A percentile compares a stretch with the other conserved stretches of the same genome.
Evolutionary conservation across 2,329 filamentous ascomycete species (phyloP).

Genomic region (Thielaviopsis punctulata): DNA sequence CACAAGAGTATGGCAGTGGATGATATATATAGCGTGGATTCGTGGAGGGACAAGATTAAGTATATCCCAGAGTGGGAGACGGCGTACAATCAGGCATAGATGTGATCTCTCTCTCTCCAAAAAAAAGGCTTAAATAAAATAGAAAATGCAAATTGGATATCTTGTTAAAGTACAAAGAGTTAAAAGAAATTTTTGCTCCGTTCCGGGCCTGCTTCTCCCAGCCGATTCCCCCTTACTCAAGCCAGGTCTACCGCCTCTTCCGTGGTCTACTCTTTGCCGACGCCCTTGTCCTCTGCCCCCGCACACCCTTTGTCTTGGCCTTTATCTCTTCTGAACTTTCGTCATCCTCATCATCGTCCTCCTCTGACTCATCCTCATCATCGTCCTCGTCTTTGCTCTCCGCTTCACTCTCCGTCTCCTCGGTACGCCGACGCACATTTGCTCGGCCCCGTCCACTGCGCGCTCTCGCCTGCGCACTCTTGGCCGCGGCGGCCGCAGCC

Average conservation of each 20-base stretch:
- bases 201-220: slow-evolving; percentile 2
- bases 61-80: slow-evolving; percentile 29
- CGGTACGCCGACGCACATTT: not conserved
- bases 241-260: slow-evolving; percentile 17
- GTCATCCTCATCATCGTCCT: slow-evolving; percentile 19
- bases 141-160: not conserved
- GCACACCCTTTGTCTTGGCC: slow-evolving; percentile 22
- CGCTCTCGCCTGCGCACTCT: slow-evolving; percentile 13
- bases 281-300: slow-evolving; percentile 21
- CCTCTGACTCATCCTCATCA: slow-evolving; percentile 14
- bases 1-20: not conserved
- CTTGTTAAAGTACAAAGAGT: not conserved
- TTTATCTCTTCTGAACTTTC: slow-evolving; percentile 22
- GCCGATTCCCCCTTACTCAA: slow-evolving; percentile 6
- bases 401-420: slow-evolving; percentile 19
- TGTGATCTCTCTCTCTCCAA: too few species aligned
- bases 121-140: slow-evolving; percentile 1
- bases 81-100: not conserved
- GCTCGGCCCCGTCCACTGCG: slow-evolving; percentile 6
- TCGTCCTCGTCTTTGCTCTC: slow-evolving; percentile 21
- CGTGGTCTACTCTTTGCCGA: slow-evolving; percentile 20
- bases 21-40: slow-evolving; percentile 17
- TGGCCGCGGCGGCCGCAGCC: not conserved
- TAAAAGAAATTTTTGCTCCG: not conserved
- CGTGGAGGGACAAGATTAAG: slow-evolving; percentile 24